Percentiles rank a stretch among this genome's conserved stretches.
phyloP scores from a whole-genome alignment of 1,139 yeast genomes.

The Sugiyamaella japonica region DNA sequence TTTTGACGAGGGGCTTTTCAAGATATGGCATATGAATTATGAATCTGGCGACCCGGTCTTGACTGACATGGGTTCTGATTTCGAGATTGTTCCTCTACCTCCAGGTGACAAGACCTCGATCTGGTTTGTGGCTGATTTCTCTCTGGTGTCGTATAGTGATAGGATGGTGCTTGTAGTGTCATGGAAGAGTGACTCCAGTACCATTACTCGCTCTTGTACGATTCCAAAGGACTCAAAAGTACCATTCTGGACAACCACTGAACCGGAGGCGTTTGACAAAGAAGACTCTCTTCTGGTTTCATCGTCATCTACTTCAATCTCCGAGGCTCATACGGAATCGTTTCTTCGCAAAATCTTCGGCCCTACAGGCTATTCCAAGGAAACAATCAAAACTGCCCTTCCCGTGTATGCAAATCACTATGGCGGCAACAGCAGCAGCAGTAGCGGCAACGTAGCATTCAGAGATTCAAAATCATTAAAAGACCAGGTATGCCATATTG shows the following conservation, averaged over 20 bases:
- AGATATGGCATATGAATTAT: conserved; percentile 43
- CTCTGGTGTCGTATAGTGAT: conserved; percentile 34
- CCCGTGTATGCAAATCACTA: conserved; percentile 41
- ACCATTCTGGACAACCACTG: conserved; percentile 3
- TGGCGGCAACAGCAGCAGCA: conserved; percentile 20
- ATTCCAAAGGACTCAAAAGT: conserved; percentile 25
- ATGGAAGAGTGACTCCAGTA: conserved; percentile 66
- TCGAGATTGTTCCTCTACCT: conserved; percentile 29
- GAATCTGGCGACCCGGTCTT: conserved; percentile 28
- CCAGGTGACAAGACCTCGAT: conserved; percentile 44
- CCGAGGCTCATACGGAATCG: conserved; percentile 41
- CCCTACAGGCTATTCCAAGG: conserved; percentile 48
- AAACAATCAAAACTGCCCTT: conserved; percentile 48
- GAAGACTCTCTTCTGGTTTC: conserved; percentile 13
- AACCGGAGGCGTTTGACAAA: conserved; percentile 11
- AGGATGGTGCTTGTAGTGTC: conserved; percentile 43
- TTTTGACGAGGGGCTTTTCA: conserved; percentile 47
- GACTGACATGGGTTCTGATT: conserved; percentile 37
- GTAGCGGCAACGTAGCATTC: not conserved
- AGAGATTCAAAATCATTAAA: conserved; percentile 28
- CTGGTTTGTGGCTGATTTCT: conserved; percentile 51
- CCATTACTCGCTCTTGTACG: conserved; percentile 45
- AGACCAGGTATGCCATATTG: conserved; percentile 38
- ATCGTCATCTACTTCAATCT: conserved; percentile 19
- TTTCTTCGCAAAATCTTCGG: conserved; percentile 50